These are phyloP conservation scores for Fusarium acutatum DNA, from an alignment of 2,329 filamentous ascomycete genomes.

Conservation along the genomic window DNA sequence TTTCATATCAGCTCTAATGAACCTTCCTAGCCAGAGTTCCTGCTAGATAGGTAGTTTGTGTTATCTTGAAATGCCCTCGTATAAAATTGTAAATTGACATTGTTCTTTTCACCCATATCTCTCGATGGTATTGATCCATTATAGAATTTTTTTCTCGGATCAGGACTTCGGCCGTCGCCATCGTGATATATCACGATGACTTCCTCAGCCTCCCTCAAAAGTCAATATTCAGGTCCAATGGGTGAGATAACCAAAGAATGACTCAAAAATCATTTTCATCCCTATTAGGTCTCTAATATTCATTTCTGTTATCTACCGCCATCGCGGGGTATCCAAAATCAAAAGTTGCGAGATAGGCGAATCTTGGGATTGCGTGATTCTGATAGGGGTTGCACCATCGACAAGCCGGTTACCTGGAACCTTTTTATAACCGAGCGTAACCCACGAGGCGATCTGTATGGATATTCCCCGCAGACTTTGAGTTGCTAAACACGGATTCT, in stretches of 20 bases:
- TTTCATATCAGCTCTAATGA: neutral
- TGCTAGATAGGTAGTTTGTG: too few species aligned
- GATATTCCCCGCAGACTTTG: neutral
- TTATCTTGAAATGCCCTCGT: neutral
- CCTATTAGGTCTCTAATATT: fast-evolving
- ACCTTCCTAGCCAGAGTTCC: fast-evolving
- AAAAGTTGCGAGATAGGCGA: neutral
- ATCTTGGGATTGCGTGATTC: constrained; percentile 36
- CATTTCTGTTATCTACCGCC: neutral
- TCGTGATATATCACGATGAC: fast-evolving
- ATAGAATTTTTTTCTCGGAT: fast-evolving
- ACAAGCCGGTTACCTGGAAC: neutral
- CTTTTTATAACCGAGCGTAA: neutral
- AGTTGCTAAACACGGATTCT: neutral
- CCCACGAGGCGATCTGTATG: neutral
- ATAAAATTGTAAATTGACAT: fast-evolving
- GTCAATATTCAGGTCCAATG: too few species aligned
- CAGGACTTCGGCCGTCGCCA: fast-evolving
- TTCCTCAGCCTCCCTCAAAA: too few species aligned
- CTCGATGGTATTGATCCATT: too few species aligned
- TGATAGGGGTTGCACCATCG: constrained; percentile 38
- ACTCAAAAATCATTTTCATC: fast-evolving
- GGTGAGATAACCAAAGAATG: neutral
- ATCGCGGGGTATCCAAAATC: neutral
- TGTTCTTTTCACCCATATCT: fast-evolving